Evolutionary conservation across 768 basidiomycete genomes (phyloP).

Genomic region (Coprinopsis strossmayeri): DNA sequence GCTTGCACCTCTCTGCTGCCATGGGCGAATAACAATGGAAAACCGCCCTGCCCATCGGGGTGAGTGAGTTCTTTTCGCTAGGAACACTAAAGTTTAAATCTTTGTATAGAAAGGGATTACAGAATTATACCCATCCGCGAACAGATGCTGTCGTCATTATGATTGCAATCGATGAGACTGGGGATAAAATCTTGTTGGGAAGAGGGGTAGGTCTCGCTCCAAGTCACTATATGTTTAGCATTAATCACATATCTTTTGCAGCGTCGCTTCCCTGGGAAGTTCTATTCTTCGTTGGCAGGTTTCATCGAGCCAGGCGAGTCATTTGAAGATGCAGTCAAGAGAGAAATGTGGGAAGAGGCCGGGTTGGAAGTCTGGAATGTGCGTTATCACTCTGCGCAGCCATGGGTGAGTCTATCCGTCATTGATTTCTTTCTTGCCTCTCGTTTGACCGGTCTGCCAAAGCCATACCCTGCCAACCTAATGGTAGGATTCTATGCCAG

Average conservation of each 20-base stretch:
- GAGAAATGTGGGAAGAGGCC: slow-evolving; percentile 96
- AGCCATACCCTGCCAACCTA: slow-evolving; percentile 88
- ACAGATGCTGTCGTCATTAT: slow-evolving; percentile 92
- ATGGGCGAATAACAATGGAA: slow-evolving; percentile 59
- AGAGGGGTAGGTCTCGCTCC: slow-evolving; percentile 52
- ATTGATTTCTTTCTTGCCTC: too few species aligned
- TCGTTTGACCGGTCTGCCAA: neutral
- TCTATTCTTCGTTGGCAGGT: slow-evolving; percentile 89
- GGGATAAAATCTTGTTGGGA: slow-evolving; percentile 83
- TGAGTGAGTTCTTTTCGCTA: slow-evolving; percentile 26
- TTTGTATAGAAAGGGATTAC: slow-evolving; percentile 64
- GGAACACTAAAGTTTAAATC: neutral
- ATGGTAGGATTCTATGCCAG: slow-evolving; percentile 89
- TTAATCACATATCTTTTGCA: slow-evolving; percentile 18
- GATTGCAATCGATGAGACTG: slow-evolving; percentile 72
- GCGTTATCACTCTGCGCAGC: slow-evolving; percentile 79
- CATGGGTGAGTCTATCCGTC: slow-evolving; percentile 54
- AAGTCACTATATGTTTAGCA: neutral
- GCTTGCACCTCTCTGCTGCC: slow-evolving; percentile 71
- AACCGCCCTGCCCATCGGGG: slow-evolving; percentile 67
- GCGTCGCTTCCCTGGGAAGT: slow-evolving; percentile 60
- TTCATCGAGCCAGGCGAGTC: slow-evolving; percentile 94
- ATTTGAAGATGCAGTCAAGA: slow-evolving; percentile 86
- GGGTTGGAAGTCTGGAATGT: slow-evolving; percentile 84
- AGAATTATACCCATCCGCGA: slow-evolving; percentile 80